Conservation (phyloP, 2,329 filamentous ascomycete species). For the Tolypocladium pustulatum region DNA sequence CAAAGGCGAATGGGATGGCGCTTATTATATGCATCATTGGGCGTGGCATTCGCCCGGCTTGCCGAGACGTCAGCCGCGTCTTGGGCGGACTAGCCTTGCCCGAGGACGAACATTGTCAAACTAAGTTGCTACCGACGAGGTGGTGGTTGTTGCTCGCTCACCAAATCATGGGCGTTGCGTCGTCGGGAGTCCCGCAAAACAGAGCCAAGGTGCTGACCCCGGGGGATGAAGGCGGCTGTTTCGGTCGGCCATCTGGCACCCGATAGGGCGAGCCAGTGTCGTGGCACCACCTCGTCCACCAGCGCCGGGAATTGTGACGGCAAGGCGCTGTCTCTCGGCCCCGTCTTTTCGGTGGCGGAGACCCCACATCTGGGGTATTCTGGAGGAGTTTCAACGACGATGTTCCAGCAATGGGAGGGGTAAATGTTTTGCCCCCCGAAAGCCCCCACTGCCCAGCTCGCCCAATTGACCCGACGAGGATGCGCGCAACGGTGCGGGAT, state of each 20-base stretch:
- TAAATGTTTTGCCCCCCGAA: constrained; percentile 14
- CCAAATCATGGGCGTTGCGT: neutral
- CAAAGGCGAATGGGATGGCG: neutral
- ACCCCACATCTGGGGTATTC: neutral
- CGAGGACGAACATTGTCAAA: neutral
- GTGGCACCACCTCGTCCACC: neutral
- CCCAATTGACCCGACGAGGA: neutral
- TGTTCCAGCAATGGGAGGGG: constrained; percentile 6
- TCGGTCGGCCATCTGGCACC: neutral
- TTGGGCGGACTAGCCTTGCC: neutral
- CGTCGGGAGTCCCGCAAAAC: neutral
- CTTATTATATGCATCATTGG: neutral
- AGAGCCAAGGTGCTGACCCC: neutral
- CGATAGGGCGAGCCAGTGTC: neutral
- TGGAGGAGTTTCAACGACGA: neutral
- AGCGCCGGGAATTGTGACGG: neutral
- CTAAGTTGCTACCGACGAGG: neutral
- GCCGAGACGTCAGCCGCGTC: neutral
- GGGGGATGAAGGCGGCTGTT: neutral
- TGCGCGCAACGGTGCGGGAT: neutral
- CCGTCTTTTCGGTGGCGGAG: neutral
- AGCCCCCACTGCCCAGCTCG: neutral
- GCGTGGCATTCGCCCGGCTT: neutral
- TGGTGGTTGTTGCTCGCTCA: neutral
- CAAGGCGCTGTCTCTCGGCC: neutral